Evolutionary conservation across 768 basidiomycete genomes (phyloP), one percentile per base, ranked within the genome.

Genomic region (Termitomyces sp.): DNA sequence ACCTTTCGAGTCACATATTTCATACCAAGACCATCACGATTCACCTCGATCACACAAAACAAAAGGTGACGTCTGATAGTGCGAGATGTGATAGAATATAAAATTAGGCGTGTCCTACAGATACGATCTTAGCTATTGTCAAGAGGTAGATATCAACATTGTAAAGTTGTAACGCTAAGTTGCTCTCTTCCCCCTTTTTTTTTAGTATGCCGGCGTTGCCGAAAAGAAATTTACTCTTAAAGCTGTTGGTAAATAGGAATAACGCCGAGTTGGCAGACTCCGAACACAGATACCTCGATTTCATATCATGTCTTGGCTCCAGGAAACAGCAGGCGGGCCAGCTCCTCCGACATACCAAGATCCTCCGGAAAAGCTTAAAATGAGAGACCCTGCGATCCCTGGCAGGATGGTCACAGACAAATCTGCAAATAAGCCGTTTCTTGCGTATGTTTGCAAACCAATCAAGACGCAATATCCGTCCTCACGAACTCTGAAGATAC

Each of bases 391-490:
- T 58, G 65, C 73, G 57, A 83, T 87, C 63, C 83, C 87, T 2
- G 80, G 82, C 60, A 82, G 90, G 36, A 62, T 65, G 63, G 91
- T 96, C 43, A 84, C 88, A 32, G 85, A 83, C 64, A 96, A 96
- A 77, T 74, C 85, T 47, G 92, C 94, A 36, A 97, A 96, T 76
- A 79, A 81, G 61, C 92, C 95, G 9, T 94, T 92, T 74, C 83
- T 96, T 34, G 85, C 85, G 86, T 94, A 77, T 65, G 87, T 81
- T 68, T 72, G 36, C 56, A 62, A 25, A 46, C 57, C n/a, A 55
- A 37, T 45, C 40, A 40, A 58, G 56, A n/a, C 12, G 46, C 42
- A 54, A 53, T 53, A 47, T 49, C 34, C 54, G 12, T 60, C 58
- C 57, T 68, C 48, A 66, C 45, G 17, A 68, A 48, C 49, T 53